Conservation (phyloP, 2,329 filamentous ascomycete genomes). For the Plectosphaerella sp. region DNA sequence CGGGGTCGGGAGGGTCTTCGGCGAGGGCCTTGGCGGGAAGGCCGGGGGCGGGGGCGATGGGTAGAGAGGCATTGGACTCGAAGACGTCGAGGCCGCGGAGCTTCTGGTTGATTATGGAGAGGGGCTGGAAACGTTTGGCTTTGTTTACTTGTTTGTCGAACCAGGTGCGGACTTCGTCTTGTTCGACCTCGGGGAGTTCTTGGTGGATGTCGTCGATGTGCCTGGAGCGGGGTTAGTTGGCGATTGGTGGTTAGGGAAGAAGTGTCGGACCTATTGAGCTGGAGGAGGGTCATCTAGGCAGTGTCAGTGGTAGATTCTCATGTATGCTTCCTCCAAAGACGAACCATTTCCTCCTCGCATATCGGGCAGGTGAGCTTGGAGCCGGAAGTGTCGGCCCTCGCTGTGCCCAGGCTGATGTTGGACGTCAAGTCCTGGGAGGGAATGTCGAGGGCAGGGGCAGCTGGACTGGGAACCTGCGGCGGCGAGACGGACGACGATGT, state of each 20-base stretch:
- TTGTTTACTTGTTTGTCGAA: slow-evolving; percentile 93
- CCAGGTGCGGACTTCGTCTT: slow-evolving; percentile 95
- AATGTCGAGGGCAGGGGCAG: slow-evolving; percentile 58
- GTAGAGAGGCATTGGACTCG: slow-evolving; percentile 74
- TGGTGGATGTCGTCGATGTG: slow-evolving; percentile 85
- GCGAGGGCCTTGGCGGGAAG: slow-evolving; percentile 33
- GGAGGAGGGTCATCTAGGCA: slow-evolving; percentile 76
- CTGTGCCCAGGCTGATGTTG: slow-evolving; percentile 65
- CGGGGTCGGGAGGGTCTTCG: slow-evolving; percentile 62
- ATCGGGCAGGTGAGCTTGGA: slow-evolving; percentile 88
- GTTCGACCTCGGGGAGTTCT: slow-evolving; percentile 80
- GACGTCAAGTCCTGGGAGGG: slow-evolving; percentile 73
- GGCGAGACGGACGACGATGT: slow-evolving; percentile 68
- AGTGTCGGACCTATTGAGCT: slow-evolving; percentile 67
- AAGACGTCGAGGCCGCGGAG: slow-evolving; percentile 89
- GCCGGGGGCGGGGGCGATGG: slow-evolving; percentile 16
- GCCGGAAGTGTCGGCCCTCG: slow-evolving; percentile 52
- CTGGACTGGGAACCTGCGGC: slow-evolving; percentile 36
- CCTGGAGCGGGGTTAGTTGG: slow-evolving; percentile 17
- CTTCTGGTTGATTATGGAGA: slow-evolving; percentile 90
- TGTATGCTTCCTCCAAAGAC: slow-evolving; percentile 10
- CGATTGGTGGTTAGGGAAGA: background rate
- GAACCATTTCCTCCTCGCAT: slow-evolving; percentile 95
- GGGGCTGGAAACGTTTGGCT: slow-evolving; percentile 86
- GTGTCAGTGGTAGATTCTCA: slow-evolving; percentile 10